These are phyloP conservation scores for Collybiopsis luxurians DNA, from an alignment of 768 basidiomycete genomes.

Conservation along the genomic window DNA sequence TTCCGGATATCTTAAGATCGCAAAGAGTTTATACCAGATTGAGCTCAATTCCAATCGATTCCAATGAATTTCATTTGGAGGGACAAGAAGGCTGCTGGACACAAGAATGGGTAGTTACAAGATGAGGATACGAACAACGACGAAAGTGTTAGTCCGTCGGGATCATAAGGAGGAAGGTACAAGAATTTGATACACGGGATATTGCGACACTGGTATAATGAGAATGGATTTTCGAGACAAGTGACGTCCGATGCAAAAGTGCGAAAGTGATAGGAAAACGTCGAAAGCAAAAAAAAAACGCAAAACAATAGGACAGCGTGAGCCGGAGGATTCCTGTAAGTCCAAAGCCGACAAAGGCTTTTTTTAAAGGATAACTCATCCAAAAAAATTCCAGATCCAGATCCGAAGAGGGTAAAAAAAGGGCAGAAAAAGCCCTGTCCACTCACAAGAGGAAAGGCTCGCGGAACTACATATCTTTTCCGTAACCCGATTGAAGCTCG, in stretches of 20 bases:
- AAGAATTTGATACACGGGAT: too few species aligned
- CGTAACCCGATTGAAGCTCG: constrained; percentile 24
- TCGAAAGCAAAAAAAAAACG: constrained; percentile 10
- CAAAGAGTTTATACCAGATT: too few species aligned
- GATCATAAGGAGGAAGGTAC: too few species aligned
- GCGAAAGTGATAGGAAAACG: constrained; percentile 3
- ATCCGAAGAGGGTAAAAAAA: too few species aligned
- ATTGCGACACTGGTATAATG: too few species aligned
- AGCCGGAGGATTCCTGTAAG: too few species aligned
- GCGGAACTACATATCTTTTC: constrained; percentile 8
- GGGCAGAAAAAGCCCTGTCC: too few species aligned
- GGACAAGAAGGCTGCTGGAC: constrained; percentile 23
- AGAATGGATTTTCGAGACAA: too few species aligned
- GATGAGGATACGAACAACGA: constrained; percentile 10
- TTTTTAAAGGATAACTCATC: not conserved
- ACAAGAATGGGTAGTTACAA: constrained; percentile 12
- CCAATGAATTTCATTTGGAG: not conserved
- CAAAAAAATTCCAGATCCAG: not conserved
- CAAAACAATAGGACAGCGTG: not conserved
- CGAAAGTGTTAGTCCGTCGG: too few species aligned
- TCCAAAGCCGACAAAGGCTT: too few species aligned
- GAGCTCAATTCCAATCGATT: too few species aligned
- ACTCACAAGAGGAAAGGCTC: constrained; percentile 10
- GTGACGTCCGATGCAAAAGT: constrained; percentile 5
- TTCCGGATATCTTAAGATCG: too few species aligned